Conservation (phyloP, 208 protist species). For the Trypanosoma mega region DNA sequence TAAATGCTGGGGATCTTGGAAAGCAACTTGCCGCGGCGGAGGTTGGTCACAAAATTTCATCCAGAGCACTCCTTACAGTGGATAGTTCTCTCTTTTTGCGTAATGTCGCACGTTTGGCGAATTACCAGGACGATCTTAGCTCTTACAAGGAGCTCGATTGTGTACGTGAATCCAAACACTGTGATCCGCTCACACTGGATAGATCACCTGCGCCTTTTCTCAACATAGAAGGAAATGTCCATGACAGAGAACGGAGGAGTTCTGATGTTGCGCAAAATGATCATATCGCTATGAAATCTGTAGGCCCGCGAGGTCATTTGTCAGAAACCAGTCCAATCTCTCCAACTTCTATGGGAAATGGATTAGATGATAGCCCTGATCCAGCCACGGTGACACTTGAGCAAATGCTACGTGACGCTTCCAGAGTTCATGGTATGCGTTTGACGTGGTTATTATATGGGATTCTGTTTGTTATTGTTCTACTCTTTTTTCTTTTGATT, state of each 20-base stretch:
- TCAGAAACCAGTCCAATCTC: not conserved
- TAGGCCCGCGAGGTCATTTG: too few species aligned
- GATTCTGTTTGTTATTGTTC: slow-evolving; percentile 55
- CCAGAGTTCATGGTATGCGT: slow-evolving; percentile 48
- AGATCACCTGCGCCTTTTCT: not conserved
- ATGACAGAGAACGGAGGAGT: too few species aligned
- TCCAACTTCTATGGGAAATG: not conserved
- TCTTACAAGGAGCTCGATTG: slow-evolving; percentile 5
- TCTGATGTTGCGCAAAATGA: too few species aligned
- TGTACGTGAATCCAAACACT: not conserved
- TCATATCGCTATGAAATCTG: too few species aligned
- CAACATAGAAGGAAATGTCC: too few species aligned
- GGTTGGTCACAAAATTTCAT: slow-evolving; percentile 23
- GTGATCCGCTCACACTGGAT: not conserved
- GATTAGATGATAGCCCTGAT: not conserved
- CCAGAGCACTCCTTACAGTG: slow-evolving; percentile 11
- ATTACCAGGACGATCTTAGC: not conserved
- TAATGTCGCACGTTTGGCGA: slow-evolving; percentile 1
- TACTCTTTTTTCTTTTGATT: slow-evolving; percentile 48
- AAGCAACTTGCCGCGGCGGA: slow-evolving; percentile 20
- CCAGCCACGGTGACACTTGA: slow-evolving; percentile 23
- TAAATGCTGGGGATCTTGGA: slow-evolving; percentile 11
- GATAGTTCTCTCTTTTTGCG: slow-evolving; percentile 6
- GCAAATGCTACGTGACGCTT: slow-evolving; percentile 52
- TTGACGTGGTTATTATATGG: slow-evolving; percentile 68